Conservation (phyloP, 345 rosid species). For the Theobroma cacao region DNA sequence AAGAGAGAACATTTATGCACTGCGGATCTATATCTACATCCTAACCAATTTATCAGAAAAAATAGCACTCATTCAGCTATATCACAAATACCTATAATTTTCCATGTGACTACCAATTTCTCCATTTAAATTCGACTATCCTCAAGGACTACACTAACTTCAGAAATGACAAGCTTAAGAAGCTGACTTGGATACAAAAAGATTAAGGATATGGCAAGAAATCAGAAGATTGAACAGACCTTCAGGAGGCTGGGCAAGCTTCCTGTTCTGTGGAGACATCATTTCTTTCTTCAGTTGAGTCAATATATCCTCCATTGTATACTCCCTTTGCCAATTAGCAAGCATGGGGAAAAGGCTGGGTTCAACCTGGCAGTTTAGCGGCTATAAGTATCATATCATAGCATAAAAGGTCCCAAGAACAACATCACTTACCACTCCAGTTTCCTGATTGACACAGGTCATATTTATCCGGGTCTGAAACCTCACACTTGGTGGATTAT, state of each 20-base stretch:
- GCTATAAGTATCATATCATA: conserved; percentile 13
- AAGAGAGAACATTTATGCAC: not conserved
- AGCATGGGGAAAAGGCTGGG: conserved; percentile 71
- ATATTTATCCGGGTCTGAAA: conserved; percentile 73
- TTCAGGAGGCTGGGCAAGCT: conserved; percentile 81
- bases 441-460: conserved; percentile 76
- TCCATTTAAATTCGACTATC: not conserved
- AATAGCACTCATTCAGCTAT: not conserved
- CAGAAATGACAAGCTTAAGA: not conserved
- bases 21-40: not conserved
- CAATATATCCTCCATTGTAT: conserved; percentile 72
- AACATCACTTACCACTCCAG: conserved; percentile 55
- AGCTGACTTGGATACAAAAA: not conserved
- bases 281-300: conserved; percentile 78
- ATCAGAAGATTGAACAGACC: conserved; percentile 32
- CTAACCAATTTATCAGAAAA: not conserved
- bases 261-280: conserved; percentile 74
- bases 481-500: conserved; percentile 69
- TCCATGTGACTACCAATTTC: not conserved
- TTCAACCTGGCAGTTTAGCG: conserved; percentile 47
- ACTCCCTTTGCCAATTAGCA: conserved; percentile 70
- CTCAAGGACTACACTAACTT: not conserved
- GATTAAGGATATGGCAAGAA: not conserved
- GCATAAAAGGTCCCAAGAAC: not conserved
- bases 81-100: not conserved